Percentiles rank a stretch among this genome's conserved stretches.
These are phyloP conservation scores for Picea glauca DNA, from an alignment of 75 land plant species.

Conservation along the genomic window DNA sequence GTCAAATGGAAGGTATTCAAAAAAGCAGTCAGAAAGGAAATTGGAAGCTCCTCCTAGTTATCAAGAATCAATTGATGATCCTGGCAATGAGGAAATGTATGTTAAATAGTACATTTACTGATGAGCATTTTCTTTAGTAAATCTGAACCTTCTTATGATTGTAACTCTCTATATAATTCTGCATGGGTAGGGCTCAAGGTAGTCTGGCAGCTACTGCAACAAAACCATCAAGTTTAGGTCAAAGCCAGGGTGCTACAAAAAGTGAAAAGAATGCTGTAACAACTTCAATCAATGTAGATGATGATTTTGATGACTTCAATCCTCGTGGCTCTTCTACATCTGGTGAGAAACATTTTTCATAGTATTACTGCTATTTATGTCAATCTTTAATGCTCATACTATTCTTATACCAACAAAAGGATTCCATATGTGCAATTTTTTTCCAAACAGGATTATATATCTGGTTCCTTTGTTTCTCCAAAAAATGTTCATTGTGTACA, in stretches of 20 bases:
- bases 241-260: background rate
- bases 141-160: constrained; percentile 1
- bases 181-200: constrained; percentile 25
- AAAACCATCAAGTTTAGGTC: constrained; percentile 13
- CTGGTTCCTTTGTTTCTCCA: too few relatives aligned
- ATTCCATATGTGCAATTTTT: too few relatives aligned
- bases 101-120: background rate
- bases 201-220: constrained; percentile 10
- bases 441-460: too few relatives aligned
- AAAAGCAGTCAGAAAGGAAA: background rate
- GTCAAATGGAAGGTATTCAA: background rate
- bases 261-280: background rate
- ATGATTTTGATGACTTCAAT: constrained; percentile 72
- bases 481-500: too few relatives aligned
- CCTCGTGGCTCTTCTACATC: constrained; percentile 56
- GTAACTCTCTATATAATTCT: background rate
- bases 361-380: background rate
- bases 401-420: too few relatives aligned
- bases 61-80: background rate
- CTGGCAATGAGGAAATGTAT: background rate
- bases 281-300: constrained; percentile 21
- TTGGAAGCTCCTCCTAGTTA: background rate
- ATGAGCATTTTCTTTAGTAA: too few relatives aligned
- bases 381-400: too few relatives aligned
- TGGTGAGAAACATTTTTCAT: constrained; percentile 30